Percentiles rank a stretch among this genome's conserved stretches.
Conservation (phyloP, 164 flowering plant genomes). For the Aristolochia fimbriata region DNA sequence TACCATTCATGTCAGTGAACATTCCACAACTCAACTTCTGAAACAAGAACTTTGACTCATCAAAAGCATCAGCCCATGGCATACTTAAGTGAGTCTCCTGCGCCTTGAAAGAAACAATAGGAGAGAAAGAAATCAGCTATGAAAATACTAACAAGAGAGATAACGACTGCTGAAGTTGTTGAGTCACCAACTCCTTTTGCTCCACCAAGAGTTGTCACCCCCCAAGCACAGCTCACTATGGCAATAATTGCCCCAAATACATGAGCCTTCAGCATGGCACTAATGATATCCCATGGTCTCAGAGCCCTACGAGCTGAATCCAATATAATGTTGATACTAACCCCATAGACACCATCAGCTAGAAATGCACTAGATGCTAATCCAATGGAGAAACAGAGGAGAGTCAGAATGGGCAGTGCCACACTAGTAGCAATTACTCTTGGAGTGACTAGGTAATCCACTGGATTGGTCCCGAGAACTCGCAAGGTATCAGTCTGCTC, state of each 20-base stretch:
- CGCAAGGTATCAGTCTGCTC: conserved; percentile 88
- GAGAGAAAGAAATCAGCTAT: conserved; percentile 86
- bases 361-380: conserved; percentile 85
- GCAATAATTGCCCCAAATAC: conserved; percentile 84
- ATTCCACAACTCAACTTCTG: no score
- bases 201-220: conserved; percentile 82
- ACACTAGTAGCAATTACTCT: conserved; percentile 78
- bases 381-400: conserved; percentile 72
- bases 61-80: conserved; percentile 14
- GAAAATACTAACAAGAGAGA: conserved; percentile 86
- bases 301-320: conserved; percentile 81
- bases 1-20: no score
- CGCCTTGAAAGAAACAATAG: conserved; percentile 77
- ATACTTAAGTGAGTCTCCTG: conserved; percentile 75
- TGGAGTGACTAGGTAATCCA: conserved; percentile 84
- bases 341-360: conserved; percentile 71
- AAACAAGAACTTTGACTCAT: neutral
- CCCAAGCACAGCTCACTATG: conserved; percentile 87
- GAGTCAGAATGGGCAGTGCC: conserved; percentile 66
- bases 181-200: conserved; percentile 97
- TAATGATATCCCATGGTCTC: conserved; percentile 74
- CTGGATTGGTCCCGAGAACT: conserved; percentile 77
- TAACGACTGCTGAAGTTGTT: conserved; percentile 86
- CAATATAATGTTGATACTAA: conserved; percentile 75
- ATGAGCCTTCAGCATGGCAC: conserved; percentile 84